phyloP scores from a whole-genome alignment of 2,329 filamentous ascomycete species.

The Epichloe sibirici region DNA sequence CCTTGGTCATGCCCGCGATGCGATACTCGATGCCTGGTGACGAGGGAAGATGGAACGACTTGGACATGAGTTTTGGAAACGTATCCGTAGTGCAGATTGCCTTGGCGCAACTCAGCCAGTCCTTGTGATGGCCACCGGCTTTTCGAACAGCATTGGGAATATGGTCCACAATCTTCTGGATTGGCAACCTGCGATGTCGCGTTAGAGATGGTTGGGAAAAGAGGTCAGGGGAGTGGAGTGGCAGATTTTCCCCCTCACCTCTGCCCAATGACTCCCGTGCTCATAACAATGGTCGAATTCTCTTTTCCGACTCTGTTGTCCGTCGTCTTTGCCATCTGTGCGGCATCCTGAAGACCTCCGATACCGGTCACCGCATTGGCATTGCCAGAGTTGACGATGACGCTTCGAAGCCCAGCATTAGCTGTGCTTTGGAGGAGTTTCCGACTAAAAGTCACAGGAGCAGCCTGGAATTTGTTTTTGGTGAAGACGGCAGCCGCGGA shows the following conservation, averaged over 20 bases:
- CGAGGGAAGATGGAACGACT: conserved; percentile 72
- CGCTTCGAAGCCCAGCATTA: conserved; percentile 60
- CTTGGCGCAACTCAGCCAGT: conserved; percentile 77
- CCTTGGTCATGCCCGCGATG: conserved; percentile 93
- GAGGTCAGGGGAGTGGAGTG: not conserved
- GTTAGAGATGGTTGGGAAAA: not conserved
- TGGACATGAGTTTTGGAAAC: conserved; percentile 88
- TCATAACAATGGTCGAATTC: conserved; percentile 81
- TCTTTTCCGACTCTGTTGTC: conserved; percentile 46
- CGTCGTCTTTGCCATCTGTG: conserved; percentile 67
- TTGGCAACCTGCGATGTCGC: conserved; percentile 52
- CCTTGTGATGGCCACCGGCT: conserved; percentile 63
- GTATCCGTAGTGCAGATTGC: conserved; percentile 98
- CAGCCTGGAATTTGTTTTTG: conserved; percentile 95
- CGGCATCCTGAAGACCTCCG: conserved; percentile 79
- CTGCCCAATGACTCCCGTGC: conserved; percentile 94
- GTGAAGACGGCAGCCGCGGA: conserved; percentile 89
- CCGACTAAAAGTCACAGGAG: conserved; percentile 78
- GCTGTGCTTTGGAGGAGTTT: conserved; percentile 54
- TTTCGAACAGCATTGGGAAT: conserved; percentile 65
- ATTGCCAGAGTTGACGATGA: conserved; percentile 91
- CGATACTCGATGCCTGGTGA: conserved; percentile 64
- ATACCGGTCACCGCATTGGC: conserved; percentile 94
- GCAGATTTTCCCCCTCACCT: conserved; percentile 34
- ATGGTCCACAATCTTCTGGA: conserved; percentile 74